A percentile compares a stretch with the other conserved stretches of the same genome.
Evolutionary conservation across 352 stramenopile species (phyloP).

Genomic region (Phytophthora brassicae): DNA sequence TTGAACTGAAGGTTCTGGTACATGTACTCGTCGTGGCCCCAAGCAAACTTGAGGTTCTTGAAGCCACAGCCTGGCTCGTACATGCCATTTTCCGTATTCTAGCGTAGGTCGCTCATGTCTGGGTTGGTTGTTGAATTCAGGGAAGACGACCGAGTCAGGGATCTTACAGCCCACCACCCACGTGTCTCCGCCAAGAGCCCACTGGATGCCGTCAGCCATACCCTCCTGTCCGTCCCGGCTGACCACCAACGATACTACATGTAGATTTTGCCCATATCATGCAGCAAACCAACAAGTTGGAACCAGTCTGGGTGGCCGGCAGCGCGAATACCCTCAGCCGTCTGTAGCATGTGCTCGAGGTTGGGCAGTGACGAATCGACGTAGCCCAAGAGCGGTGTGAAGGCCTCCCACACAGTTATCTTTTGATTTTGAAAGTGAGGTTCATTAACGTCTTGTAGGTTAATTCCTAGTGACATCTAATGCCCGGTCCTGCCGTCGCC

Average conservation of each 20-base stretch:
- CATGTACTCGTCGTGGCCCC: constrained; percentile 94
- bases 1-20: constrained; percentile 94
- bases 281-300: constrained; percentile 89
- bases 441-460: no score
- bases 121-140: constrained; percentile 92
- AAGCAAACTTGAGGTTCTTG: constrained; percentile 89
- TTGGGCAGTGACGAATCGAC: constrained; percentile 92
- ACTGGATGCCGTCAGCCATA: constrained; percentile 87
- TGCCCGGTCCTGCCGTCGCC: no score
- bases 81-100: constrained; percentile 88
- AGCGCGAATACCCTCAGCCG: constrained; percentile 89
- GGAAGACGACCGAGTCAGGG: constrained; percentile 88
- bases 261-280: constrained; percentile 96
- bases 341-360: constrained; percentile 93
- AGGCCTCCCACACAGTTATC: constrained; percentile 91
- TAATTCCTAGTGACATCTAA: no score
- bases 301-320: constrained; percentile 92
- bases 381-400: constrained; percentile 88
- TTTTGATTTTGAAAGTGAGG: no score
- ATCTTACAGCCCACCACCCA: constrained; percentile 92
- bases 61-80: constrained; percentile 90
- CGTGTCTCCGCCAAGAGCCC: constrained; percentile 92
- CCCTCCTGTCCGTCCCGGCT: constrained; percentile 85
- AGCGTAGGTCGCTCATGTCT: constrained; percentile 83
- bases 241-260: constrained; percentile 92